Conservation (phyloP, 192 early-diverging fungal genomes). For the Backusella westeae region DNA sequence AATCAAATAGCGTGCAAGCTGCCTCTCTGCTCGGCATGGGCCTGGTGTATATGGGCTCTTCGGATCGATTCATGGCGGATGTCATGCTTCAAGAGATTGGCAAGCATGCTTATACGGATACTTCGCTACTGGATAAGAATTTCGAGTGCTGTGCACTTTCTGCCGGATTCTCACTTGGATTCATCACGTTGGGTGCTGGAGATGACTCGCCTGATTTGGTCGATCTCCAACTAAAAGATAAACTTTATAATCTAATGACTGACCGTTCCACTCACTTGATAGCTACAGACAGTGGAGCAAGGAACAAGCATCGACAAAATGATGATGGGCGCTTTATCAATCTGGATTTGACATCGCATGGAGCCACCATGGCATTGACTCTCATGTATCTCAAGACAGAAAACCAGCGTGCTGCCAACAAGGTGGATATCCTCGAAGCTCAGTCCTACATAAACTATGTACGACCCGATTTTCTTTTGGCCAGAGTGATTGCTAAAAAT, state of each 20-base stretch:
- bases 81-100: conserved; percentile 73
- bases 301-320: background rate
- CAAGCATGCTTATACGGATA: conserved; percentile 17
- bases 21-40: conserved; percentile 78
- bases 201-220: conserved; percentile 43
- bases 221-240: conserved; percentile 59
- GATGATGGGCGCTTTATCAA: conserved; percentile 27
- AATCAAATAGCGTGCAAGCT: conserved; percentile 63
- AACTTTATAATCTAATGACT: conserved; percentile 49
- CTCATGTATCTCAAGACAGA: conserved; percentile 84
- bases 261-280: background rate
- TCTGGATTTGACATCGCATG: conserved; percentile 53
- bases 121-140: conserved; percentile 27
- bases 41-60: conserved; percentile 66
- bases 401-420: conserved; percentile 61
- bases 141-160: conserved; percentile 71
- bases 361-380: conserved; percentile 80
- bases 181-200: conserved; percentile 73
- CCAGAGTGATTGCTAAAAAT: conserved; percentile 64
- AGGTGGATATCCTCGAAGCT: conserved; percentile 61
- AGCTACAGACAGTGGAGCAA: background rate
- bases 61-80: conserved; percentile 68
- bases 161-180: conserved; percentile 81
- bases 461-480: conserved; percentile 69
- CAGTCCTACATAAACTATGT: conserved; percentile 60